These are phyloP conservation scores for Meyerozyma guilliermondii DNA, from an alignment of 1,139 yeast species.

Conservation along the genomic window DNA sequence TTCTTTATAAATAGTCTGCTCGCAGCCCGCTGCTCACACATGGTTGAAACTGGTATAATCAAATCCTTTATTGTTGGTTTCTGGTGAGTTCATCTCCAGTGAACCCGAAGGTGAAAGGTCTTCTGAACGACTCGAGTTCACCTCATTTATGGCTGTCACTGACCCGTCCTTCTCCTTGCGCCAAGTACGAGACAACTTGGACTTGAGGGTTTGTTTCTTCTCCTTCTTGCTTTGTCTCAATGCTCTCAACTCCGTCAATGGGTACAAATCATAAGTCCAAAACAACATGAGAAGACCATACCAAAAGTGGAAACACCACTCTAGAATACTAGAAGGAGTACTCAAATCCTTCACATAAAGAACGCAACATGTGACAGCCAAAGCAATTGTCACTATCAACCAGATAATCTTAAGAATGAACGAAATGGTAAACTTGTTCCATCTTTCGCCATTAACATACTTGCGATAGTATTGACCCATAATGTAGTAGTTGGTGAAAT, in stretches of 20 bases:
- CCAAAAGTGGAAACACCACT: slow-evolving; percentile 36
- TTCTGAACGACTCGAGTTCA: neutral
- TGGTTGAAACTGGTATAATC: slow-evolving; percentile 1
- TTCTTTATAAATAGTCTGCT: neutral
- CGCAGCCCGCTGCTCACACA: neutral
- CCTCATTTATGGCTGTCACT: neutral
- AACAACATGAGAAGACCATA: slow-evolving; percentile 30
- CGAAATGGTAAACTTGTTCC: slow-evolving; percentile 29
- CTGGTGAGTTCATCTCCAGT: neutral
- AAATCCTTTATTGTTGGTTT: neutral
- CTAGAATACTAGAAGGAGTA: slow-evolving; percentile 21
- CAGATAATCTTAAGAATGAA: slow-evolving; percentile 26
- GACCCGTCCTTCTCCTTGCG: neutral
- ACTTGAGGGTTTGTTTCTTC: neutral
- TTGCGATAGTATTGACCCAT: slow-evolving; percentile 28
- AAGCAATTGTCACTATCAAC: slow-evolving; percentile 23
- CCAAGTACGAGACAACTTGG: neutral
- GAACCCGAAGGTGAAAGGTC: neutral
- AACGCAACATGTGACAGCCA: slow-evolving; percentile 24
- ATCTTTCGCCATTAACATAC: slow-evolving; percentile 27
- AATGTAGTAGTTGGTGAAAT: slow-evolving; percentile 26
- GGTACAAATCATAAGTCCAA: slow-evolving; percentile 35
- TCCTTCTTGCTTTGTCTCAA: slow-evolving; percentile 1
- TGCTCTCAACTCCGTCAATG: slow-evolving; percentile 19
- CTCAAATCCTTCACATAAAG: slow-evolving; percentile 17